Conservation (phyloP, 1,139 yeast species). For the Pichia sp. region DNA sequence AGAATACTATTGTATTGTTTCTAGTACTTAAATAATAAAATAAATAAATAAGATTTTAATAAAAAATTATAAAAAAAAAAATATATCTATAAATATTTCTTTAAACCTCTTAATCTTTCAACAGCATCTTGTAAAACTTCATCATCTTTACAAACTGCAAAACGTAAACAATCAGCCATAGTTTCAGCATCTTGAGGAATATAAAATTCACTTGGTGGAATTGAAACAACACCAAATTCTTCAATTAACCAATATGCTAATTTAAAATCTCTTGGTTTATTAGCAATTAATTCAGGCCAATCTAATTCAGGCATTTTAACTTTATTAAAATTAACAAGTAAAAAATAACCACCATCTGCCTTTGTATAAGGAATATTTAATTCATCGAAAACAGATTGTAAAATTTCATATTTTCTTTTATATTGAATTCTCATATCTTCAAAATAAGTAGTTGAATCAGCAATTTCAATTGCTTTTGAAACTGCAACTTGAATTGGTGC, state of each 20-base stretch:
- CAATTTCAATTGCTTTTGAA: slow-evolving; percentile 63
- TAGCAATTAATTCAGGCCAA: slow-evolving; percentile 57
- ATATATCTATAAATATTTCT: slow-evolving; percentile 41
- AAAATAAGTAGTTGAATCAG: slow-evolving; percentile 57
- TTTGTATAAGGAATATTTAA: slow-evolving; percentile 79
- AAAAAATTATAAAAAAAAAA: too few relatives aligned
- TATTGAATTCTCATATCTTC: slow-evolving; percentile 62
- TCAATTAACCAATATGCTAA: slow-evolving; percentile 88
- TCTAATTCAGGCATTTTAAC: slow-evolving; percentile 65
- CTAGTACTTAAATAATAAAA: too few relatives aligned
- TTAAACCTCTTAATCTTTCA: slow-evolving; percentile 60
- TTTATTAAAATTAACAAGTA: slow-evolving; percentile 79
- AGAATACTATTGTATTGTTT: too few relatives aligned
- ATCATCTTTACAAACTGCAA: slow-evolving; percentile 95
- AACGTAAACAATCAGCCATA: slow-evolving; percentile 60
- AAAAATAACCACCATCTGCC: slow-evolving; percentile 91
- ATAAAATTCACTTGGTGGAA: slow-evolving; percentile 94
- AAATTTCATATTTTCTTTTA: slow-evolving; percentile 59
- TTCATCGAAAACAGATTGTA: slow-evolving; percentile 76
- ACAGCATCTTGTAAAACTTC: slow-evolving; percentile 74
- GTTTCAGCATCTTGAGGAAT: slow-evolving; percentile 8
- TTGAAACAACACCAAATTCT: slow-evolving; percentile 90
- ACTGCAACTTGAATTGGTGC: slow-evolving; percentile 94
- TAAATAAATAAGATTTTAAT: too few relatives aligned
- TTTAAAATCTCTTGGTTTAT: slow-evolving; percentile 78